Evolutionary conservation across 495 filamentous ascomycete genomes (phyloP).

Genomic region (Staphylotrichum longicolle): DNA sequence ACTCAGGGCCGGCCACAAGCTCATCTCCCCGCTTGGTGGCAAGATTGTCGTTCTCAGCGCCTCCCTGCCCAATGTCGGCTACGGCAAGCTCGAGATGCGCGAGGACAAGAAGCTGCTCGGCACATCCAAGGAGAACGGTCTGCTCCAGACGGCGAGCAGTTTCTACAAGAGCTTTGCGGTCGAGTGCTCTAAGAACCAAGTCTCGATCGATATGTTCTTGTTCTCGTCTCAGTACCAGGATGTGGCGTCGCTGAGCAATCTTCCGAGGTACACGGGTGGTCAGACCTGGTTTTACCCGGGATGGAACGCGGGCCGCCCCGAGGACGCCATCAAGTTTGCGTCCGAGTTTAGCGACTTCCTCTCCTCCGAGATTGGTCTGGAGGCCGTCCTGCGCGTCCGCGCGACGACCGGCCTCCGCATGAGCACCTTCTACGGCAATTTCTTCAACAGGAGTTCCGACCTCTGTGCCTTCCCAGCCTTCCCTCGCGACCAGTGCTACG

Average conservation of each 20-base stretch:
- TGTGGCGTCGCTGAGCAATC: slow-evolving; percentile 89
- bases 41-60: slow-evolving; percentile 91
- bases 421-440: slow-evolving; percentile 98
- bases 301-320: slow-evolving; percentile 88
- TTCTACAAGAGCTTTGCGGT: slow-evolving; percentile 99
- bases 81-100: slow-evolving; percentile 86
- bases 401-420: slow-evolving; percentile 94
- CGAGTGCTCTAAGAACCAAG: slow-evolving; percentile 97
- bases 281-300: slow-evolving; percentile 99
- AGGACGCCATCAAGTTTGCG: slow-evolving; percentile 97
- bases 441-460: slow-evolving; percentile 97
- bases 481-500: slow-evolving; percentile 93
- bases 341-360: slow-evolving; percentile 94
- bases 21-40: slow-evolving; percentile 88
- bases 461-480: slow-evolving; percentile 97
- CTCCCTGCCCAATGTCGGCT: slow-evolving; percentile 84
- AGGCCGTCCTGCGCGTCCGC: slow-evolving; percentile 92
- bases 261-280: slow-evolving; percentile 93
- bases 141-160: slow-evolving; percentile 86
- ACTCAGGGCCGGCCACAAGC: slow-evolving; percentile 86
- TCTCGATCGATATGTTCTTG: slow-evolving; percentile 98
- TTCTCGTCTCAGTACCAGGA: slow-evolving; percentile 98
- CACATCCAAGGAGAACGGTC: slow-evolving; percentile 81
- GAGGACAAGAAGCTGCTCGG: slow-evolving; percentile 97
- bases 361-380: slow-evolving; percentile 90